Base-by-base conservation (phyloP, 2,329 filamentous ascomycete genomes). In the Ceratocystis destructans region DNA sequence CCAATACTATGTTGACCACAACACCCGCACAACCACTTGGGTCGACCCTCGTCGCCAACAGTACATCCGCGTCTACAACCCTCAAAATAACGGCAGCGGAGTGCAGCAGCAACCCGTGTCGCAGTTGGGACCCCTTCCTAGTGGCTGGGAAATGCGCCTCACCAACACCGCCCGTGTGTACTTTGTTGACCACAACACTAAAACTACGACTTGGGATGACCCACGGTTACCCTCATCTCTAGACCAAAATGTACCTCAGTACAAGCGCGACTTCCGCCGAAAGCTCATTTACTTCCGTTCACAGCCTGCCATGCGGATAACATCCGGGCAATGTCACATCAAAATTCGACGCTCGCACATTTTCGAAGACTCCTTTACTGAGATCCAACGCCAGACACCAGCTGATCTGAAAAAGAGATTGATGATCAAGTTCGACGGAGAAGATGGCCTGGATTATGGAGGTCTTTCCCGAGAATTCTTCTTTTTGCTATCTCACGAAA, bases 241-340 rank as follows among this genome's bases (percentile, higher is more conserved):
- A 69, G 94, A 99, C 72, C 94, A 99, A 77, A 96, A 96, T 69
- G 94, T 99, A 63, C 94, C 94, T 64, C 94, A 99, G 78, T 99
- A 99, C 80, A 99, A 99, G 85, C 90, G 94, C 77, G 94, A 99
- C 76, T 99, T 99, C 82, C 82, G 94, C 73, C 84, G 94, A 73
- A 99, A 99, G 80, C 82, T 99, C 70, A 99, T 99, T 71, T 99
- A 99, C 80, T 99, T 99, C 88, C 86, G 94, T 71, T 99, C 94
- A 48, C 94, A 99, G 76, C 94, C 94, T 20, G 94, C 93, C 4
- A 86, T 99, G 77, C 88, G 94, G 69, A 99, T 97, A 71, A 83
- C 96, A 69, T 94, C 90, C 68, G 94, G 94, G 15, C 94, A 99
- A 75, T 97, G 94, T 74, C 94, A 99, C 74, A 94, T 99, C 77